phyloP scores from a whole-genome alignment of 2,329 filamentous ascomycete species.

The Ophiocordyceps australis region DNA sequence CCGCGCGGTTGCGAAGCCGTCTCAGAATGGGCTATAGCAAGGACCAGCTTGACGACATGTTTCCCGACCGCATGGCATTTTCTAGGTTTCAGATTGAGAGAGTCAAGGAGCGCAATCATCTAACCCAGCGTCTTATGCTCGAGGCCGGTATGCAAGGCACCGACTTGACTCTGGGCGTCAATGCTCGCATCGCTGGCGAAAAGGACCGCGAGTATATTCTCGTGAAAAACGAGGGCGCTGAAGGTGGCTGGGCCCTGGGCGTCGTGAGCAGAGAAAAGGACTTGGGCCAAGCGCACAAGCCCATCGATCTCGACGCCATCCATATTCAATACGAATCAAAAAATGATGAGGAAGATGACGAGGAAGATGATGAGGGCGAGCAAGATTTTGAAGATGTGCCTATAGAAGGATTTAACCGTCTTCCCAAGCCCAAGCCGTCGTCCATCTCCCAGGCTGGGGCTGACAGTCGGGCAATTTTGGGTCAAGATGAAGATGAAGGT shows the following conservation, averaged over 20 bases:
- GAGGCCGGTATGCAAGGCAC: constrained; percentile 76
- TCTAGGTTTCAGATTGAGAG: constrained; percentile 92
- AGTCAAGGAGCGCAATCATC: constrained; percentile 78
- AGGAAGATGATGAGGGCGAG: constrained; percentile 53
- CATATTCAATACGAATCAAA: constrained; percentile 36
- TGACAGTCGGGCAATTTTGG: constrained; percentile 10
- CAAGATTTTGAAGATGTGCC: constrained; percentile 91
- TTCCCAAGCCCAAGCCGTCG: constrained; percentile 43
- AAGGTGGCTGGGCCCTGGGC: constrained; percentile 89
- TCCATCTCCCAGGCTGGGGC: too few species aligned
- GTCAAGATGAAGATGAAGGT: constrained; percentile 21
- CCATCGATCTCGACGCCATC: constrained; percentile 73
- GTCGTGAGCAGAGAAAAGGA: constrained; percentile 79
- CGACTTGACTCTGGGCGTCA: constrained; percentile 49
- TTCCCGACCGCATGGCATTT: constrained; percentile 93
- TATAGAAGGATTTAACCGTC: constrained; percentile 71
- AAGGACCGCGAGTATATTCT: constrained; percentile 87
- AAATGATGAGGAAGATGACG: constrained; percentile 43
- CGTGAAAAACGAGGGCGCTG: constrained; percentile 86
- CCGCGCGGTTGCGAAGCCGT: constrained; percentile 70
- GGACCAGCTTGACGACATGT: constrained; percentile 91
- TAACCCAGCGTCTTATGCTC: constrained; percentile 89
- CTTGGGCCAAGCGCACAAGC: constrained; percentile 62
- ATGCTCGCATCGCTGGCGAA: constrained; percentile 61
- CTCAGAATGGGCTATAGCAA: constrained; percentile 93